Evolutionary conservation across 2,329 filamentous ascomycete species (phyloP), one percentile per base, ranked within the genome.

Genomic region (Fusarium nelsonii): DNA sequence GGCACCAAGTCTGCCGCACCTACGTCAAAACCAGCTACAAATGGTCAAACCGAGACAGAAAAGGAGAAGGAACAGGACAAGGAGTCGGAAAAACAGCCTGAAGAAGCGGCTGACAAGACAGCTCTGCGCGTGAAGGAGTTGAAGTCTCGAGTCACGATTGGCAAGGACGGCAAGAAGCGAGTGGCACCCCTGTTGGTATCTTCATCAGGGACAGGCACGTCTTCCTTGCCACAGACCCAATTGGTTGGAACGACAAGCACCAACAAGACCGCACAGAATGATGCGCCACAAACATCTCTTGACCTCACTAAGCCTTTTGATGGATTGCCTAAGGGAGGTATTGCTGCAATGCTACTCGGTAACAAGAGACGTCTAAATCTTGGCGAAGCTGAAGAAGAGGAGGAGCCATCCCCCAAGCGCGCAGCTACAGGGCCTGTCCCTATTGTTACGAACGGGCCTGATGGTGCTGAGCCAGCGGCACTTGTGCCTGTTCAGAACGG

Each of bases 101-200:
- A 85, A 52, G 85, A 88, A 69, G 80, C 79, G 10, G 82, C 82
- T 2, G 84, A 87, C 68, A 87, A 88, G 76, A 77, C 82, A 6
- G 85, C 83, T 2, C 83, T 87, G 63, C 81, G 85, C 62, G 84
- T 88, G 74, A 84, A 82, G 66, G 83, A 84, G 73, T 81, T 98
- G 68, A 98, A 98, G 80, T 93, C 95, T 66, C 88, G 96, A 53
- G 94, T 98, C 5, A 97, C 95, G 0, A 91, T 97, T 63, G 97
- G 93, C 0, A 98, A 97, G 78, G 95, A 99, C 70, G 96, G 96
- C 32, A 98, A 96, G 81, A 99, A 99, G 82, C 88, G 96, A 56
- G 95, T 99, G 57, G 92, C 94, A 6, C 96, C 96, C 3, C 84
- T 99, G 68, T 85, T 99, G 14, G 93, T 99, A 8, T 97, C 95